Evolutionary conservation across 257 asterid genomes (phyloP), one percentile per base, ranked within the genome.

Genomic region (Solanum microdontum): DNA sequence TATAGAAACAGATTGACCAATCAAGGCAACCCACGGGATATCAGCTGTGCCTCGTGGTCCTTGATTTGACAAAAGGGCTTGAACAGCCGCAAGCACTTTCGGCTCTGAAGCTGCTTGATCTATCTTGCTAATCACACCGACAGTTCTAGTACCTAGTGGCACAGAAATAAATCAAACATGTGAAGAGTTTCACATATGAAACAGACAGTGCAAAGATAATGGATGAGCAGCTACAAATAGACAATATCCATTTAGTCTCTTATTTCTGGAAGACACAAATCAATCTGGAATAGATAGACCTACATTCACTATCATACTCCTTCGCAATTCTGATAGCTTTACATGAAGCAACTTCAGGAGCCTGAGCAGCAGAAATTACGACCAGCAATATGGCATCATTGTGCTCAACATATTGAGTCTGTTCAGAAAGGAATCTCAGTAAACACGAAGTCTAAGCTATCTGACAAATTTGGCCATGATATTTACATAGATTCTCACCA

Each of bases 11-110:
- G 99, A 96, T 88, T 96, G 99, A 84, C 99, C 99, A 92, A 97
- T 97, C 93, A 97, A 94, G 91, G 98, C 99, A 87, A 97, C 99
- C 99, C 99, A 97, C 2, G 98, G 97, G 87, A 97, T 94, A 91
- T 97, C 99, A 82, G 97, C 91, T 85, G 98, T 94, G 89, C 97
- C 96, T 89, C 98, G 89, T 60, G 99, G 99, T 87, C 99, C 99
- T 93, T 97, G 98, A 90, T 93, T 92, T 88, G 89, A 90, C 87
- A 97, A 90, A 84, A 97, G 99, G 74, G 99, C 99, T 90, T 95
- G 98, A 86, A 97, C 99, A 87, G 99, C 99, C 66, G 99, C 98
- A 86, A 97, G 94, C 79, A 91, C 68, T 92, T 97, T 97, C 51
- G 95, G 98, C 85, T 96, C 98, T 82, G 99, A 93, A 72, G 96